Evolutionary conservation across 495 filamentous ascomycete genomes (phyloP), one percentile per base, ranked within the genome.

Genomic region (Penicillium macrosclerotiorum): DNA sequence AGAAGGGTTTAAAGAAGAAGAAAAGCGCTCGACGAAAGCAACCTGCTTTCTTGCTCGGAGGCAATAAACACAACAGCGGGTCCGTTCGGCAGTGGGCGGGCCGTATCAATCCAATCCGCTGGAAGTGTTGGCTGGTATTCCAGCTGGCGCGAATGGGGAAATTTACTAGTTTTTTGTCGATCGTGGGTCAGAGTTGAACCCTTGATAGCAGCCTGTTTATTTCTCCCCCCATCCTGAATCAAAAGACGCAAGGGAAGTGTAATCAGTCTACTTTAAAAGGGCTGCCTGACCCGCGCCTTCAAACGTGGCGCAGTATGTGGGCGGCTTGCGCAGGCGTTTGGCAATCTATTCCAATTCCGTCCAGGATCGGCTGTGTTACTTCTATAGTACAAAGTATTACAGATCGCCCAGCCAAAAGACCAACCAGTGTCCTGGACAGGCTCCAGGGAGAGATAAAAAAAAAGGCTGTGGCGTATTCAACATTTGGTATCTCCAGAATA

Each of bases 401-500:
- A n/a, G n/a, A n/a, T n/a, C n/a, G n/a, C n/a, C n/a, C n/a, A n/a
- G n/a, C n/a, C n/a, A n/a, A n/a, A n/a, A n/a, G n/a, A n/a, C n/a
- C n/a, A n/a, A n/a, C n/a, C n/a, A n/a, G n/a, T n/a, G n/a, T 9
- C 20, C 2, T 2, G 11, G 11, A 23, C 8, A 20, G 5, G 20
- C 6, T 13, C 36, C n/a, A 22, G 35, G 20, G 22, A 42, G 29
- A 45, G 22, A 42, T 37, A 41, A 51, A 35, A 12, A 46, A 22
- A 34, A 52, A 34, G 24, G 18, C 16, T n/a, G 29, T 22, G 45
- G 40, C 35, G 34, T 59, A 55, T 57, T 62, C 57, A 47, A 51
- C 52, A 55, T 39, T 59, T 69, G 59, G 63, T 67, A 67, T 67
- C 65, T 69, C 51, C 49, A 48, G 29, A 49, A 46, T 62, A 50